Evolutionary conservation across 768 basidiomycete species (phyloP).

Genomic region (Hericium erinaceus): DNA sequence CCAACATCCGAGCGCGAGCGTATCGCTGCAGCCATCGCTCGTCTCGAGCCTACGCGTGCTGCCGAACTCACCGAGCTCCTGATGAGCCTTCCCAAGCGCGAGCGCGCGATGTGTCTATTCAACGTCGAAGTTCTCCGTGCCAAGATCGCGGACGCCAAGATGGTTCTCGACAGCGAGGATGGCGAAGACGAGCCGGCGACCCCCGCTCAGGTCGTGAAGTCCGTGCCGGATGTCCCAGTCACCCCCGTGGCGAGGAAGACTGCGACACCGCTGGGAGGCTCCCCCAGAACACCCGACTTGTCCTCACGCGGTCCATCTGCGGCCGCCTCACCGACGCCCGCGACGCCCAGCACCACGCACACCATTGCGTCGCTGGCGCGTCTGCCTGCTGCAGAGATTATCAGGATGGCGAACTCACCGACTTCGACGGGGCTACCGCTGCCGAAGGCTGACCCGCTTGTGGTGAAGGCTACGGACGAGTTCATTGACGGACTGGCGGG

Average conservation of each 20-base stretch:
- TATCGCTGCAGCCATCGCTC: slow-evolving; percentile 55
- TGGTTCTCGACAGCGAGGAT: slow-evolving; percentile 68
- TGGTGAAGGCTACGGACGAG: slow-evolving; percentile 50
- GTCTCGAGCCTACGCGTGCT: slow-evolving; percentile 51
- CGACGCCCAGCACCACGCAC: slow-evolving; percentile 46
- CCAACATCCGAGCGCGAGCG: slow-evolving; percentile 66
- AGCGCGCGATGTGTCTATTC: slow-evolving; percentile 87
- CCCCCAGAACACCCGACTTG: slow-evolving; percentile 69
- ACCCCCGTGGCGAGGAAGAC: slow-evolving; percentile 56
- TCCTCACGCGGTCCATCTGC: slow-evolving; percentile 69
- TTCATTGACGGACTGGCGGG: slow-evolving; percentile 56
- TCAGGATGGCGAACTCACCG: slow-evolving; percentile 50
- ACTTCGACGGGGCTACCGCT: slow-evolving; percentile 28
- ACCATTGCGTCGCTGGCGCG: slow-evolving; percentile 65
- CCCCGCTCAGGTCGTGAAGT: slow-evolving; percentile 22
- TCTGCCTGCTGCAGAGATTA: slow-evolving; percentile 67
- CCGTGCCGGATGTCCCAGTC: slow-evolving; percentile 24
- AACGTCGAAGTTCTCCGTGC: slow-evolving; percentile 68
- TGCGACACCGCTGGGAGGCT: slow-evolving; percentile 27
- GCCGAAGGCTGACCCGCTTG: slow-evolving; percentile 15
- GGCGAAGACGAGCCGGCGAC: slow-evolving; percentile 31
- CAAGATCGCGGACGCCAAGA: slow-evolving; percentile 77
- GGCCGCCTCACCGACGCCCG: slow-evolving; percentile 59
- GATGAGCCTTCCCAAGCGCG: slow-evolving; percentile 81
- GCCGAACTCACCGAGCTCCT: slow-evolving; percentile 66